Conservation (phyloP, 148 eudicot species). For the Amaranthus palmeri region DNA sequence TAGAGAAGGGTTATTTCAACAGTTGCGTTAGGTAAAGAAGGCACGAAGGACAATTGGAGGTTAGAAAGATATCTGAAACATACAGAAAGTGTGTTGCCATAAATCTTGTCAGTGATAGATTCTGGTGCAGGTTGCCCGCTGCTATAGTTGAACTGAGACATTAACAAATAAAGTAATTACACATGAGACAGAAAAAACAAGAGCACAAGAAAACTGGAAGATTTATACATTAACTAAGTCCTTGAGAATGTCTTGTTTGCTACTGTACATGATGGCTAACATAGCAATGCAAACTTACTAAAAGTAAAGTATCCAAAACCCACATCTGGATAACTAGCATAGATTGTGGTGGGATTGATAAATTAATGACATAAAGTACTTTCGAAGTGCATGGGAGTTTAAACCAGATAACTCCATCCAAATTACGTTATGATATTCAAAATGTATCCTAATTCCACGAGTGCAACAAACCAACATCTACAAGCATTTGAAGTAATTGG, state of each 20-base stretch:
- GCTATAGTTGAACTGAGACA: constrained; percentile 88
- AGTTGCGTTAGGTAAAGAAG: neutral
- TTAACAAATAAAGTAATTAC: constrained; percentile 1
- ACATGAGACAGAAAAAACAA: constrained; percentile 15
- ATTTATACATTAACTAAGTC: neutral
- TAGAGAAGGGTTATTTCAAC: neutral
- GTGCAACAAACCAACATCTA: neutral
- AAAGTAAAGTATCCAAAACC: neutral
- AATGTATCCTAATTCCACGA: neutral
- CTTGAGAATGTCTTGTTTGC: neutral
- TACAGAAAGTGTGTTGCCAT: constrained; percentile 96
- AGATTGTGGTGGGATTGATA: neutral
- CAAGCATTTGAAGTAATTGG: neutral
- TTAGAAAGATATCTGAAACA: constrained; percentile 22
- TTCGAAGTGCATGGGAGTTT: neutral
- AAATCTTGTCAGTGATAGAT: constrained; percentile 97
- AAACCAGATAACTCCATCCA: neutral
- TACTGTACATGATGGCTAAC: neutral
- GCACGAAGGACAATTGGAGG: neutral
- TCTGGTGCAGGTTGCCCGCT: constrained; percentile 99
- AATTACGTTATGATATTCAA: neutral
- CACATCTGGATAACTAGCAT: neutral
- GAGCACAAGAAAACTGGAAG: neutral
- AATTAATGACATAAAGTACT: neutral
- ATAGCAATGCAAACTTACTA: neutral